A percentile compares a stretch with the other conserved stretches of the same genome.
phyloP scores from a whole-genome alignment of 192 early-diverging fungal species.

The Jimgerdemannia flammicorona region DNA sequence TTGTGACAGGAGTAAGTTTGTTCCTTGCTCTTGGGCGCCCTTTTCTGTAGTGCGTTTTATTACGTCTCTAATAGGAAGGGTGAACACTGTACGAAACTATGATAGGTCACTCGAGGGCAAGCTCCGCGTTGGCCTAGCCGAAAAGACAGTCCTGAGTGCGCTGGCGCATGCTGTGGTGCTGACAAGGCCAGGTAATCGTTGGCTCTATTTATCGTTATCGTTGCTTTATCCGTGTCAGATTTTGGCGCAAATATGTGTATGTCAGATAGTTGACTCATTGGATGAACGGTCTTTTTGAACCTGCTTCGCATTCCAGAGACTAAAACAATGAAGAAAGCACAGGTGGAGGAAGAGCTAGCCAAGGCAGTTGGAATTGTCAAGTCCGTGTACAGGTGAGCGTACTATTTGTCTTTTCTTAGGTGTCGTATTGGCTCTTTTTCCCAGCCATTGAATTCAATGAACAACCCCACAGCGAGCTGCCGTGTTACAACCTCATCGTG shows the following conservation, averaged over 20 bases:
- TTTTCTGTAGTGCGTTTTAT: too few relatives aligned
- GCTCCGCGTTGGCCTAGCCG: constrained; percentile 94
- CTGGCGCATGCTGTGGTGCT: constrained; percentile 83
- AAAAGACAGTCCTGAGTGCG: constrained; percentile 84
- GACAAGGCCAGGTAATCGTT: constrained; percentile 42
- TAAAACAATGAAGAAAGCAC: constrained; percentile 35
- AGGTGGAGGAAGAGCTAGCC: constrained; percentile 40
- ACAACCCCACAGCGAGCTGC: constrained; percentile 69
- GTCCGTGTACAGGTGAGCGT: constrained; percentile 61
- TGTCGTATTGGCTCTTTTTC: neutral
- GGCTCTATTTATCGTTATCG: neutral
- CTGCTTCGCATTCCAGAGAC: constrained; percentile 10
- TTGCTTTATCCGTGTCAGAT: constrained; percentile 9
- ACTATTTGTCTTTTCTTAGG: neutral
- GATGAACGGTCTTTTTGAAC: too few relatives aligned
- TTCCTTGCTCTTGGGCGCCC: too few relatives aligned
- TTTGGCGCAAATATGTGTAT: too few relatives aligned
- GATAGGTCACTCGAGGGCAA: constrained; percentile 85
- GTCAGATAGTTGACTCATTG: too few relatives aligned
- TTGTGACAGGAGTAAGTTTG: neutral
- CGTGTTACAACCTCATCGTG: constrained; percentile 89
- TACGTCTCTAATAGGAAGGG: too few relatives aligned
- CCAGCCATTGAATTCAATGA: neutral
- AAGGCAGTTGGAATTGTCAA: constrained; percentile 52
- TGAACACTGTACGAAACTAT: neutral